A percentile compares a stretch with the other conserved stretches of the same genome.
These are phyloP conservation scores for Tuber borchii DNA, from an alignment of 495 filamentous ascomycete genomes.

Conservation along the genomic window DNA sequence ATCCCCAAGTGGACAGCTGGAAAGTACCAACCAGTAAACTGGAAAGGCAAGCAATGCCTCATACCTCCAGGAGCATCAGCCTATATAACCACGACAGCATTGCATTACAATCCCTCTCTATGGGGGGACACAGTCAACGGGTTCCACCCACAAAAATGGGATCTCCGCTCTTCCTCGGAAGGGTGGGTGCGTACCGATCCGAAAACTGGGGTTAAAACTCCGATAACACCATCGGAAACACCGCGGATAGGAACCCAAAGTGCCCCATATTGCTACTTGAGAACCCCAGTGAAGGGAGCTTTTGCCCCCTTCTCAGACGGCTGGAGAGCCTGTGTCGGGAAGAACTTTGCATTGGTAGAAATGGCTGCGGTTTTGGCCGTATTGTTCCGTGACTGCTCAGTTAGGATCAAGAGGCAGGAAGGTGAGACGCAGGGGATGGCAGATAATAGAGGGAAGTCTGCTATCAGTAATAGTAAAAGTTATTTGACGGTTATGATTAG, in stretches of 20 bases:
- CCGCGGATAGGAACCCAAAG: slow-evolving; percentile 9
- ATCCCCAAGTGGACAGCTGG: slow-evolving; percentile 44
- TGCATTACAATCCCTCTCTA: slow-evolving; percentile 47
- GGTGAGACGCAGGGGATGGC: slow-evolving; percentile 47
- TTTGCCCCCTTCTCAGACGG: slow-evolving; percentile 41
- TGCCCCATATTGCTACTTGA: slow-evolving; percentile 27
- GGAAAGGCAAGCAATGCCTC: slow-evolving; percentile 32
- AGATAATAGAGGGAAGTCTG: slow-evolving; percentile 42
- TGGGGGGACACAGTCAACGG: slow-evolving; percentile 45
- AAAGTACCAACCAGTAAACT: slow-evolving; percentile 28
- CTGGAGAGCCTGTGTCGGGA: slow-evolving; percentile 37
- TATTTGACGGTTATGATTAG: slow-evolving; percentile 44
- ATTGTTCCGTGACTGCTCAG: slow-evolving; percentile 26
- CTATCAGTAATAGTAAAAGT: slow-evolving; percentile 42
- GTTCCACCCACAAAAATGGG: slow-evolving; percentile 42
- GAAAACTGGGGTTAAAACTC: slow-evolving; percentile 20
- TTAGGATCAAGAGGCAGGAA: slow-evolving; percentile 18
- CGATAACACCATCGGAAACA: slow-evolving; percentile 9
- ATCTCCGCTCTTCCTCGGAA: slow-evolving; percentile 12
- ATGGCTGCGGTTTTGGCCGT: slow-evolving; percentile 34
- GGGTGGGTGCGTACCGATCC: slow-evolving; percentile 21
- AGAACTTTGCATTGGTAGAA: slow-evolving; percentile 42
- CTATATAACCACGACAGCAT: slow-evolving; percentile 42
- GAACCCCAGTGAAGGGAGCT: slow-evolving; percentile 41
- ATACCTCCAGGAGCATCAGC: slow-evolving; percentile 44